Percentiles rank a stretch among this genome's conserved stretches.
Evolutionary conservation across 495 filamentous ascomycete species (phyloP).

Genomic region (Cairneyella variabilis): DNA sequence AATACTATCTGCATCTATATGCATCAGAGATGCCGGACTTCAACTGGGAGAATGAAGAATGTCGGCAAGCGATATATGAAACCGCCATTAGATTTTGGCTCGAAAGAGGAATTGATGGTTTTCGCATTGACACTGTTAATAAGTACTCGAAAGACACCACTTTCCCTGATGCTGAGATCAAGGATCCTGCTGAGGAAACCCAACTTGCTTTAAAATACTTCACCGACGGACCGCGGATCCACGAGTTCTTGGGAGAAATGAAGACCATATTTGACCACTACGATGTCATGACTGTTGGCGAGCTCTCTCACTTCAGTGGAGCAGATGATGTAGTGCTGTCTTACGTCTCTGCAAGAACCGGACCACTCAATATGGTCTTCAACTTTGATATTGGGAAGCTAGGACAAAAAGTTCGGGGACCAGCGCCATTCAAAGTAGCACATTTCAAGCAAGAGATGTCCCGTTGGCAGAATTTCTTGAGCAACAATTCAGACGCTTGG

Average conservation of each 20-base stretch:
- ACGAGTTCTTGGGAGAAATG: conserved; percentile 57
- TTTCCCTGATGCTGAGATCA: conserved; percentile 54
- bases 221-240: conserved; percentile 56
- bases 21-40: conserved; percentile 54
- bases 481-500: conserved; percentile 56
- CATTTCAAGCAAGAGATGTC: conserved; percentile 52
- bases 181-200: conserved; percentile 39
- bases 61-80: conserved; percentile 50
- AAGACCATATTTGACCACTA: conserved; percentile 53
- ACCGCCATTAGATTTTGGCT: conserved; percentile 57
- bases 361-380: conserved; percentile 64
- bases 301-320: conserved; percentile 54
- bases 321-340: conserved; percentile 47
- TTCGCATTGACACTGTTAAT: conserved; percentile 62
- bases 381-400: conserved; percentile 55
- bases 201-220: conserved; percentile 51
- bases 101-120: conserved; percentile 52
- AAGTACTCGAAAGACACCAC: conserved; percentile 55
- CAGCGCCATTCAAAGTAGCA: conserved; percentile 39
- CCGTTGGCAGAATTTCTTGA: conserved; percentile 57
- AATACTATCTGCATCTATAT: conserved; percentile 62
- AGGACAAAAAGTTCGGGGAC: conserved; percentile 31
- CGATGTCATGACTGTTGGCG: conserved; percentile 59
- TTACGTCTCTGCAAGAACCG: conserved; percentile 46
- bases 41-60: conserved; percentile 56